Evolutionary conservation across 192 early-diverging fungal species (phyloP).

Genomic region (Podila minutissima): DNA sequence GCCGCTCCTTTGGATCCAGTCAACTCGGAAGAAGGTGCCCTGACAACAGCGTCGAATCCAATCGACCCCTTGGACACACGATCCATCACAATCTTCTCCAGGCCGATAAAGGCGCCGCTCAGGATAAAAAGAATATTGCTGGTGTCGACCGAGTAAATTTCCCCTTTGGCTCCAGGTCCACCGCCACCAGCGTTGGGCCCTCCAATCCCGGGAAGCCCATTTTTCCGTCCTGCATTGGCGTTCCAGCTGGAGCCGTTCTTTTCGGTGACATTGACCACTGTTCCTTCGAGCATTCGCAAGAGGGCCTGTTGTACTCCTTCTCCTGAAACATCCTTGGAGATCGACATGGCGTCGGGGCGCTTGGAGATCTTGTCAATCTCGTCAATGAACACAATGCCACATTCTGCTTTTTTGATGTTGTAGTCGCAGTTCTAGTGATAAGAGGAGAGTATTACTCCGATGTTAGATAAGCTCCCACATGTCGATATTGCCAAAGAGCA

Average conservation of each 20-base stretch:
- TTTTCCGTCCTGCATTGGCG: conserved; percentile 23
- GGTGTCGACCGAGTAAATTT: conserved; percentile 88
- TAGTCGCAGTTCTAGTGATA: conserved; percentile 77
- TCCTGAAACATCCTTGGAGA: conserved; percentile 88
- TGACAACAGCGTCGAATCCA: conserved; percentile 76
- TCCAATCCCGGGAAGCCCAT: conserved; percentile 38
- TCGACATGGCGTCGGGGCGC: conserved; percentile 75
- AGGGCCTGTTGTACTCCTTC: conserved; percentile 94
- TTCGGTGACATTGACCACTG: conserved; percentile 86
- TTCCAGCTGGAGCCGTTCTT: conserved; percentile 69
- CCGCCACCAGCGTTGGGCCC: conserved; percentile 36
- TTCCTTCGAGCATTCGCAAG: conserved; percentile 90
- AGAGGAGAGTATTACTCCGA: not conserved
- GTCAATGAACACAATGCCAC: conserved; percentile 92
- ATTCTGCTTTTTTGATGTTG: conserved; percentile 84
- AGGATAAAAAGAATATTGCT: conserved; percentile 92
- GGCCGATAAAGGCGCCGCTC: conserved; percentile 89
- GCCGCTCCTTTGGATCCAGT: conserved; percentile 24
- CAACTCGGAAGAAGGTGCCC: conserved; percentile 41
- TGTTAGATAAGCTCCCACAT: no score
- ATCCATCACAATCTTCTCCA: conserved; percentile 84
- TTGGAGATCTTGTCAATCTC: conserved; percentile 94
- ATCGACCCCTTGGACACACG: conserved; percentile 84
- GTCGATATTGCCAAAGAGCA: not conserved
- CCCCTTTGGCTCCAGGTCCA: conserved; percentile 66